phyloP scores from a whole-genome alignment of 768 basidiomycete genomes.

The Fomitopsis pulvina region DNA sequence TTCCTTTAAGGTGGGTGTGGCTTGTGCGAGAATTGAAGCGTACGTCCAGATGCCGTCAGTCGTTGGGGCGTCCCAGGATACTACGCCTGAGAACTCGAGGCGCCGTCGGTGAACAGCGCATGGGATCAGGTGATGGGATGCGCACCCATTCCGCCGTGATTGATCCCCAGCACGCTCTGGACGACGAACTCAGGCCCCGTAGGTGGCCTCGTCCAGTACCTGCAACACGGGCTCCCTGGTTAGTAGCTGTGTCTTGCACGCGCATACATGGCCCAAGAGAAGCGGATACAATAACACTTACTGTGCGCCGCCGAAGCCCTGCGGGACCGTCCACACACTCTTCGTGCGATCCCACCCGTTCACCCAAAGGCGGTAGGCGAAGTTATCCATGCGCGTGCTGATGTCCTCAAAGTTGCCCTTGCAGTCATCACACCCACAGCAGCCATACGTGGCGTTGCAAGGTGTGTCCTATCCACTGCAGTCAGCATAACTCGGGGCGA shows the following conservation, averaged over 20 bases:
- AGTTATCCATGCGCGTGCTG: slow-evolving; percentile 59
- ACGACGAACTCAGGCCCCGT: slow-evolving; percentile 68
- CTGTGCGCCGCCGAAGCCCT: slow-evolving; percentile 58
- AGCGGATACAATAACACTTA: slow-evolving; percentile 15
- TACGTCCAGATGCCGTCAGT: slow-evolving; percentile 30
- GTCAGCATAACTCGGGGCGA: not conserved
- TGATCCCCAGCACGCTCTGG: slow-evolving; percentile 58
- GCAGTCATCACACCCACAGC: slow-evolving; percentile 73
- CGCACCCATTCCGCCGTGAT: slow-evolving; percentile 57
- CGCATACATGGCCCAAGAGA: too few relatives aligned
- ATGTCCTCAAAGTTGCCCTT: slow-evolving; percentile 64
- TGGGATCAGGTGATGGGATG: slow-evolving; percentile 22
- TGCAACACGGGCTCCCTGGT: too few relatives aligned
- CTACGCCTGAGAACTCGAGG: slow-evolving; percentile 16
- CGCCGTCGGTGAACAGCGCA: not conserved
- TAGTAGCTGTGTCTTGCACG: too few relatives aligned
- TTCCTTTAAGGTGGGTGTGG: slow-evolving; percentile 20
- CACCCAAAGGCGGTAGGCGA: slow-evolving; percentile 47
- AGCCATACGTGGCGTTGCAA: slow-evolving; percentile 61
- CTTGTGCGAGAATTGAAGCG: slow-evolving; percentile 27
- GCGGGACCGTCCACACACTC: slow-evolving; percentile 75
- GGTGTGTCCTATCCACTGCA: slow-evolving; percentile 28
- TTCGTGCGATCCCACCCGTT: slow-evolving; percentile 66
- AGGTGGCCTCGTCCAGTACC: slow-evolving; percentile 57
- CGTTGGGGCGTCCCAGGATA: slow-evolving; percentile 38